A percentile compares a stretch with the other conserved stretches of the same genome.
Conservation (phyloP, 2,329 filamentous ascomycete species). For the Aspergillus quadricinctus region DNA sequence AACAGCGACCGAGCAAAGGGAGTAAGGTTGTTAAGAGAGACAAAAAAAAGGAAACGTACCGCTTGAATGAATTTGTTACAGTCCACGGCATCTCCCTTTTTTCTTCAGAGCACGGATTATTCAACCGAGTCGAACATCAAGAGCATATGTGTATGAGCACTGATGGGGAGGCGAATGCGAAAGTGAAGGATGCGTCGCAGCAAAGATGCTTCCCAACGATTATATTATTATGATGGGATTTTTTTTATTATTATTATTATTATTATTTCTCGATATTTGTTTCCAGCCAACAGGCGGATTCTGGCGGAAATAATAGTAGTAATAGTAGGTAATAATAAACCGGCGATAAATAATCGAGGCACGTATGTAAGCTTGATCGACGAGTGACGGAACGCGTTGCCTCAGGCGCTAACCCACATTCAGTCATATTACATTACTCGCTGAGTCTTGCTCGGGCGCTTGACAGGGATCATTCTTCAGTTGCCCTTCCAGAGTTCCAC, state of each 20-base stretch:
- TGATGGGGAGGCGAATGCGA: not conserved
- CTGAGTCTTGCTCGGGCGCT: constrained; percentile 1
- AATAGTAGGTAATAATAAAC: not conserved
- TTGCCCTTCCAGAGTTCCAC: not conserved
- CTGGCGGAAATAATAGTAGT: not conserved
- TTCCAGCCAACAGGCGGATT: not conserved
- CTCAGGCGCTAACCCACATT: constrained; percentile 23
- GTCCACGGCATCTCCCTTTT: constrained; percentile 45
- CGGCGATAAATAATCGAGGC: not conserved
- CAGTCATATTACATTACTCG: constrained; percentile 23
- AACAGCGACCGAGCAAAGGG: constrained; percentile 2
- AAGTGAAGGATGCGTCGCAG: not conserved
- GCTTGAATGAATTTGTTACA: constrained; percentile 49
- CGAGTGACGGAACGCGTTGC: constrained; percentile 24
- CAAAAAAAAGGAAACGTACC: constrained; percentile 27
- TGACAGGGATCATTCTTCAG: not conserved
- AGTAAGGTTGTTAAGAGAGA: not conserved
- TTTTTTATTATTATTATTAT: not conserved
- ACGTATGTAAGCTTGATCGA: constrained; percentile 14
- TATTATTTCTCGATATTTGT: not conserved
- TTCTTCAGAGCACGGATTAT: constrained; percentile 14
- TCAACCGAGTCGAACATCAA: constrained; percentile 7
- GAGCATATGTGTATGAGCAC: constrained; percentile 9
- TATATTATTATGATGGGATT: not conserved
- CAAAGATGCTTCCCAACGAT: not conserved